Evolutionary conservation across 192 early-diverging fungal species (phyloP).

Genomic region (Physocladia obscura): DNA sequence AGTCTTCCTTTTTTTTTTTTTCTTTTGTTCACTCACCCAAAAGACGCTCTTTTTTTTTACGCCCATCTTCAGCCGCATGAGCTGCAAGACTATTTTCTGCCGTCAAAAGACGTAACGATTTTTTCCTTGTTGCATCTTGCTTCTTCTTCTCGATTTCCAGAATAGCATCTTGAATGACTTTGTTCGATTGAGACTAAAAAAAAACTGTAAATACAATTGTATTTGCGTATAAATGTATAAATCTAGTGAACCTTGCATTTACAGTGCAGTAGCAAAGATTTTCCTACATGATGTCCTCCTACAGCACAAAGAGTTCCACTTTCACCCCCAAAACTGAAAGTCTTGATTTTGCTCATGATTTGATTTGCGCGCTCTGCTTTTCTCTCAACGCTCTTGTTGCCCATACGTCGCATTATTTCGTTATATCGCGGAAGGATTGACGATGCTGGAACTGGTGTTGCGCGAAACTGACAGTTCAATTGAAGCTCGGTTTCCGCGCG

Average conservation of each 20-base stretch:
- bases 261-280: constrained; percentile 4
- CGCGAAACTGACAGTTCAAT: neutral
- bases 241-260: constrained; percentile 13
- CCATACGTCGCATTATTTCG: constrained; percentile 31
- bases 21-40: neutral
- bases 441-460: constrained; percentile 27
- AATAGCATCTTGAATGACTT: constrained; percentile 23
- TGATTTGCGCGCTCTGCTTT: neutral
- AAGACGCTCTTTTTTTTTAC: neutral
- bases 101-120: neutral
- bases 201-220: neutral
- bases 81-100: constrained; percentile 11
- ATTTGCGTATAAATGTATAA: neutral
- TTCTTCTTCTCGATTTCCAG: neutral
- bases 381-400: constrained; percentile 17
- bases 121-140: neutral
- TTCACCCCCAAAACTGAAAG: constrained; percentile 30
- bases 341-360: constrained; percentile 18
- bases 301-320: no score
- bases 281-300: neutral
- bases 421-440: constrained; percentile 26
- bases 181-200: constrained; percentile 23
- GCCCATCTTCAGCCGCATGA: constrained; percentile 25
- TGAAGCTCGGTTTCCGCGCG: no score
- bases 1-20: constrained; percentile 4